phyloP scores from a whole-genome alignment of 441 rosid genomes.

The Breynia disticha region DNA sequence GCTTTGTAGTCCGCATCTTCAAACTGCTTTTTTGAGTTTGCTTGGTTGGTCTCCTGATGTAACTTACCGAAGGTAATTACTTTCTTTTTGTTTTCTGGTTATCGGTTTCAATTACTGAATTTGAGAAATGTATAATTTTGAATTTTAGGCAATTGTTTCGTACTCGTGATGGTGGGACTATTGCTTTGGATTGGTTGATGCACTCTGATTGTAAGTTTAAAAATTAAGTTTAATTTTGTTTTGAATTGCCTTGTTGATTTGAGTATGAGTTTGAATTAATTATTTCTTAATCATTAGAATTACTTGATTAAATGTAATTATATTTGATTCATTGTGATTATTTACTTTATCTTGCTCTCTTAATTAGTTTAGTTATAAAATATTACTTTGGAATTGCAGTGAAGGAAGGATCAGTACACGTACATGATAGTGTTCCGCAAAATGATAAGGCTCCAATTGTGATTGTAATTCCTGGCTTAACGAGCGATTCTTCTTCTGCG shows the following conservation, averaged over 20 bases:
- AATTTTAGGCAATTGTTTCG: conserved; percentile 27
- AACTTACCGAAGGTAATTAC: conserved; percentile 30
- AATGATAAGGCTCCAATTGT: conserved; percentile 31
- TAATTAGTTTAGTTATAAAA: too few species aligned
- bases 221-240: background rate
- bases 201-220: conserved; percentile 30
- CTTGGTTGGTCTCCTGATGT: conserved; percentile 28
- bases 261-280: too few species aligned
- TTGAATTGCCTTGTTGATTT: background rate
- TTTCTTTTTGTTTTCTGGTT: background rate
- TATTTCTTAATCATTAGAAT: too few species aligned
- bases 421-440: conserved; percentile 13
- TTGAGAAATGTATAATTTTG: conserved; percentile 1
- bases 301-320: too few species aligned
- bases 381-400: conserved; percentile 13
- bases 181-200: conserved; percentile 48
- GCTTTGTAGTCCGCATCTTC: conserved; percentile 48
- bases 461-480: conserved; percentile 45
- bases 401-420: conserved; percentile 12
- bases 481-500: conserved; percentile 31
- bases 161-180: conserved; percentile 40
- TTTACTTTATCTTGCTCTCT: too few species aligned
- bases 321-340: too few species aligned
- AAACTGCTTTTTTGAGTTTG: conserved; percentile 33
- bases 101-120: too few species aligned